Evolutionary conservation across 225 moss, liverwort and hornwort genomes (phyloP).

Genomic region (Thuidium tamariscinum): DNA sequence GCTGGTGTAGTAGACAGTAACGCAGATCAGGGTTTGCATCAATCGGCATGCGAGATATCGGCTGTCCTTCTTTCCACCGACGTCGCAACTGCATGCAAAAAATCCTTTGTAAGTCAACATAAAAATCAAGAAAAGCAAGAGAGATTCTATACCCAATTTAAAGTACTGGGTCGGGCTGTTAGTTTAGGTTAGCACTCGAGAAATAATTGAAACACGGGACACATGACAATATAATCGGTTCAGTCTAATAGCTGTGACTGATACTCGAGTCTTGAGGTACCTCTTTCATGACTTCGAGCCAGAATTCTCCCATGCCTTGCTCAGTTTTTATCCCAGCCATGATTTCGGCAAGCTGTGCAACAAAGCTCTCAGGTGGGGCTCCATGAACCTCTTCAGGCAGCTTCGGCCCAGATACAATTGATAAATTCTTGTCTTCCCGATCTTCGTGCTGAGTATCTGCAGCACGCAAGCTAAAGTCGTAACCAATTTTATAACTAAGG

Average conservation of each 20-base stretch:
- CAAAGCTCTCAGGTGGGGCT: constrained; percentile 88
- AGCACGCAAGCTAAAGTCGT: not conserved
- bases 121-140: not conserved
- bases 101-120: not conserved
- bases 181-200: not conserved
- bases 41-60: constrained; percentile 82
- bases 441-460: constrained; percentile 55
- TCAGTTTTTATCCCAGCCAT: constrained; percentile 83
- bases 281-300: constrained; percentile 84
- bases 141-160: not conserved
- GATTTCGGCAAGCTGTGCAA: constrained; percentile 84
- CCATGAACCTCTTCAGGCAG: constrained; percentile 90
- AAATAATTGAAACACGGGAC: not conserved
- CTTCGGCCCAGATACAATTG: constrained; percentile 31
- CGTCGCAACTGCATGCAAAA: constrained; percentile 59
- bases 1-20: constrained; percentile 88
- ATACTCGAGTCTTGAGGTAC: constrained; percentile 1
- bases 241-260: not conserved
- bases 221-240: not conserved
- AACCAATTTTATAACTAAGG: not conserved
- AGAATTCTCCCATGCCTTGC: constrained; percentile 88
- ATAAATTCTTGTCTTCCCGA: constrained; percentile 24
- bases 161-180: not conserved
- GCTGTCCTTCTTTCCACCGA: constrained; percentile 71
- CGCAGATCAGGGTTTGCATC: constrained; percentile 80